Base-by-base conservation (phyloP, 805 yeast species). In the Wickerhamomyces strasburgensis region DNA sequence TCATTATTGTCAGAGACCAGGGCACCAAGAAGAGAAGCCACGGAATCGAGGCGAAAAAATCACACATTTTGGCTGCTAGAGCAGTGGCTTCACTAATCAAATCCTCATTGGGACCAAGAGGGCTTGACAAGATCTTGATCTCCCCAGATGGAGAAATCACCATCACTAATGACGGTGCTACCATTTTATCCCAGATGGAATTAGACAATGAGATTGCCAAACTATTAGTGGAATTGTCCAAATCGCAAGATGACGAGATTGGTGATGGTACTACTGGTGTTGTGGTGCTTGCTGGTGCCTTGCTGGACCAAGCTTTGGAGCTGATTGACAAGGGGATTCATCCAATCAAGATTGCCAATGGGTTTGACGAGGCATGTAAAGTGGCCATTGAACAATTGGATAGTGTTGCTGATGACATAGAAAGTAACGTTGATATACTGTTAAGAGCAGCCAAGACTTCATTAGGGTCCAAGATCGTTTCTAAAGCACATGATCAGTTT, bases 191-290 rank as follows among this genome's bases (percentile, higher is more conserved):
- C 7, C 96, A 88, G 59, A 93, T 93, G 96, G 95, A 93, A 60
- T 72, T 93, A 47, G 95, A 88, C 50, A 89, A 84, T 61, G 95
- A 93, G 65, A 88, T 93, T 51, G 99, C 98, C 48, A 93, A 93
- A 64, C 70, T 93, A 43, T 68, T 93, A 56, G 99, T 93, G 14
- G 96, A 94, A 64, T 73, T 93, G 47, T 84, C 96, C 21, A 84
- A 77, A 60, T 85, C 96, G 19, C 98, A 90, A 69, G 98, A 90
- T 62, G 96, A 93, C 60, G 98, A 90, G 65, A 87, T 90, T 58
- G 98, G 98, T 39, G 98, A 90, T 61, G 98, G 98, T 57, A 93
- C 99, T 19, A 93, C 99, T 5, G 98, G 98, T 57, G 99, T 93
- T 19, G 98, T 93, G 37, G 98, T 93, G 3, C 68, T 93, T 35